These are phyloP conservation scores for Phytophthora fragariaefolia DNA, from an alignment of 352 stramenopile genomes.

Conservation along the genomic window DNA sequence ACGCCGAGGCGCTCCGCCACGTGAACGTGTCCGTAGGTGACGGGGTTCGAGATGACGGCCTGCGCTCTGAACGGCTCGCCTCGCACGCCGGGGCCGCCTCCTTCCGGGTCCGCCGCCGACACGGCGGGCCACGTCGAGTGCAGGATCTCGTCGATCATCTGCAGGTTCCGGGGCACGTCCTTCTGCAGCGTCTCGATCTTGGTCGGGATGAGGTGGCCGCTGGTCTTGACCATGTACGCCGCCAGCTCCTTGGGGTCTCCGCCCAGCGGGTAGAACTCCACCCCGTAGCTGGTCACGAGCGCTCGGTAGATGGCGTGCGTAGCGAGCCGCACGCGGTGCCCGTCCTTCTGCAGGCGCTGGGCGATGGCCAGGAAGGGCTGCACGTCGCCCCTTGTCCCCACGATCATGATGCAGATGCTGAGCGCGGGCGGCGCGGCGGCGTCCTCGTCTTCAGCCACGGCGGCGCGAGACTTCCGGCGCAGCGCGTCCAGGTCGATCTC, in stretches of 20 bases:
- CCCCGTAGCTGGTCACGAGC: conserved; percentile 67
- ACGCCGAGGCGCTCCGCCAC: conserved; percentile 91
- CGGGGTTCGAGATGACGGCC: conserved; percentile 94
- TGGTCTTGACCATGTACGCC: conserved; percentile 92
- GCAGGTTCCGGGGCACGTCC: conserved; percentile 80
- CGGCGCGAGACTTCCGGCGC: conserved; percentile 15
- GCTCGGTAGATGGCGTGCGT: conserved; percentile 89
- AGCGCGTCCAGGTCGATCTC: conserved; percentile 38
- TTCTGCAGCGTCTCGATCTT: conserved; percentile 61
- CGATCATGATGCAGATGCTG: conserved; percentile 82
- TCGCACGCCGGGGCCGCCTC: conserved; percentile 38
- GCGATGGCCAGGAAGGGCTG: conserved; percentile 76
- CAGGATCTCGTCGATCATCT: conserved; percentile 91
- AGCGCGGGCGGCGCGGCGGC: conserved; percentile 22
- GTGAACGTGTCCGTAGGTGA: conserved; percentile 91
- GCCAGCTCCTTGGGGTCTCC: conserved; percentile 74
- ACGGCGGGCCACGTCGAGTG: conserved; percentile 87
- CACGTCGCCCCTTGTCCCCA: conserved; percentile 79
- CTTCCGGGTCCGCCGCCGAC: conserved; percentile 72
- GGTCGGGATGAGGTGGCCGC: conserved; percentile 67
- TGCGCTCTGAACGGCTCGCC: conserved; percentile 78
- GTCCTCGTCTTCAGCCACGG: conserved; percentile 20
- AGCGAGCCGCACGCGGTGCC: conserved; percentile 91
- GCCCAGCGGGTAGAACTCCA: conserved; percentile 81
- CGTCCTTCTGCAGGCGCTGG: conserved; percentile 68